These are phyloP conservation scores for Amanita molliuscula DNA, from an alignment of 768 basidiomycete genomes.

Conservation along the genomic window DNA sequence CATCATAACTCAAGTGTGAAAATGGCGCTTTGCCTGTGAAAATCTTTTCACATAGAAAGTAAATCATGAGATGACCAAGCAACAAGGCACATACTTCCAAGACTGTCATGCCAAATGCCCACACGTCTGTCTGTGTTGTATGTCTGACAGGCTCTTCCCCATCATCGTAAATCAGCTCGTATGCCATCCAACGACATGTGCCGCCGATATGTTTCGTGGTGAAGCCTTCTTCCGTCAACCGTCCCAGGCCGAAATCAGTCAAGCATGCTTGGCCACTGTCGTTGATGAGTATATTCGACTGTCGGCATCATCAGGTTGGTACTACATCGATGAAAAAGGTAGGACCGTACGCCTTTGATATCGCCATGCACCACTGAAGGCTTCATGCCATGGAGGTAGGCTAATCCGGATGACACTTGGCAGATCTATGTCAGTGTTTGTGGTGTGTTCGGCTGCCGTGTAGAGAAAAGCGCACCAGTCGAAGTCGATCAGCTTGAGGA, in stretches of 20 bases:
- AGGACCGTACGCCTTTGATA: slow-evolving; percentile 23
- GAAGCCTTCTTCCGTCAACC: slow-evolving; percentile 25
- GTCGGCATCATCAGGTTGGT: not conserved
- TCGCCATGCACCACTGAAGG: slow-evolving; percentile 24
- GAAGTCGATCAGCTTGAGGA: slow-evolving; percentile 6
- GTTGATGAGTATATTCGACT: slow-evolving; percentile 27
- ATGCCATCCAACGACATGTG: slow-evolving; percentile 31
- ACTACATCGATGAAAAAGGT: not conserved
- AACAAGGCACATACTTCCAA: slow-evolving; percentile 18
- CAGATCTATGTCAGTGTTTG: slow-evolving; percentile 3
- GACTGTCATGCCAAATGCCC: slow-evolving; percentile 26
- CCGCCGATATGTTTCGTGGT: slow-evolving; percentile 22
- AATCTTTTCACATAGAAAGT: slow-evolving; percentile 3
- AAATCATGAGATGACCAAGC: no score
- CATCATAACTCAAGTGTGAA: slow-evolving; percentile 8
- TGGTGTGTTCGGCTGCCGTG: not conserved
- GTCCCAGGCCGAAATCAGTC: slow-evolving; percentile 30
- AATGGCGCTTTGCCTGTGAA: slow-evolving; percentile 10
- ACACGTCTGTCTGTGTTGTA: slow-evolving; percentile 21
- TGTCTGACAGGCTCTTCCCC: slow-evolving; percentile 8
- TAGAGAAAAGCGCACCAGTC: slow-evolving; percentile 1
- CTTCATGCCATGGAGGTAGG: slow-evolving; percentile 10
- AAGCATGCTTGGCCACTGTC: slow-evolving; percentile 21
- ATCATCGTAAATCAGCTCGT: slow-evolving; percentile 17
- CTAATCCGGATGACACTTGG: slow-evolving; percentile 10